These are phyloP conservation scores for Phlebopus sp. DNA, from an alignment of 1,284 basidiomycete species.

Conservation along the genomic window DNA sequence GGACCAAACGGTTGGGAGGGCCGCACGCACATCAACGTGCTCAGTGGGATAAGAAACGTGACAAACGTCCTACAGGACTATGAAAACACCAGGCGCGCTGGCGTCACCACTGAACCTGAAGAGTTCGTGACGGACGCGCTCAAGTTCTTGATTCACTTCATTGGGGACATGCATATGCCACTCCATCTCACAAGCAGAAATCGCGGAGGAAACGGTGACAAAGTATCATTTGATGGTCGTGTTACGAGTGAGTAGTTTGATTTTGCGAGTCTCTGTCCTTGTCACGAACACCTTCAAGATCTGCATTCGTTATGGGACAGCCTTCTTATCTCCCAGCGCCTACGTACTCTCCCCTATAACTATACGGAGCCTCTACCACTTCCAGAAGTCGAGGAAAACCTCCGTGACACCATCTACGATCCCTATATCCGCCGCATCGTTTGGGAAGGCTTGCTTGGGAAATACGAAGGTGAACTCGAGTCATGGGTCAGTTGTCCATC, in stretches of 20 bases:
- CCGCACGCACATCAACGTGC: constrained; percentile 63
- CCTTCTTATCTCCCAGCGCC: constrained; percentile 75
- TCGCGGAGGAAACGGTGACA: constrained; percentile 79
- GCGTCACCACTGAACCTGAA: constrained; percentile 20
- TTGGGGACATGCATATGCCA: constrained; percentile 91
- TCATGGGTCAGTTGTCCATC: constrained; percentile 69
- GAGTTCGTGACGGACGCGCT: constrained; percentile 48
- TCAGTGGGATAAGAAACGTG: constrained; percentile 73
- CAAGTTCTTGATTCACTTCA: constrained; percentile 87
- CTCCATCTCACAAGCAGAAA: constrained; percentile 85
- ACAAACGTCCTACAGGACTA: constrained; percentile 58
- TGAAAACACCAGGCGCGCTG: constrained; percentile 17
- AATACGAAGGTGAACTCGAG: constrained; percentile 58
- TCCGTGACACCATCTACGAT: constrained; percentile 84
- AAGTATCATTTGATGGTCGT: constrained; percentile 68
- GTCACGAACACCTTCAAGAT: constrained; percentile 40
- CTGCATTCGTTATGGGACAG: constrained; percentile 87
- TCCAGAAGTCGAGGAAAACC: constrained; percentile 64
- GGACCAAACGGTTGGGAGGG: constrained; percentile 79
- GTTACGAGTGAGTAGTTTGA: constrained; percentile 51
- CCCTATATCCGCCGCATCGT: constrained; percentile 84
- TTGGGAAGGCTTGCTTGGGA: constrained; percentile 72
- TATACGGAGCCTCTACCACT: constrained; percentile 71
- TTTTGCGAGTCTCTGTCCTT: background rate
- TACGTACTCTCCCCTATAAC: constrained; percentile 71